A percentile compares a stretch with the other conserved stretches of the same genome.
These are phyloP conservation scores for Pyropia yezoensis DNA, from an alignment of 23 red algal genomes.

Conservation along the genomic window DNA sequence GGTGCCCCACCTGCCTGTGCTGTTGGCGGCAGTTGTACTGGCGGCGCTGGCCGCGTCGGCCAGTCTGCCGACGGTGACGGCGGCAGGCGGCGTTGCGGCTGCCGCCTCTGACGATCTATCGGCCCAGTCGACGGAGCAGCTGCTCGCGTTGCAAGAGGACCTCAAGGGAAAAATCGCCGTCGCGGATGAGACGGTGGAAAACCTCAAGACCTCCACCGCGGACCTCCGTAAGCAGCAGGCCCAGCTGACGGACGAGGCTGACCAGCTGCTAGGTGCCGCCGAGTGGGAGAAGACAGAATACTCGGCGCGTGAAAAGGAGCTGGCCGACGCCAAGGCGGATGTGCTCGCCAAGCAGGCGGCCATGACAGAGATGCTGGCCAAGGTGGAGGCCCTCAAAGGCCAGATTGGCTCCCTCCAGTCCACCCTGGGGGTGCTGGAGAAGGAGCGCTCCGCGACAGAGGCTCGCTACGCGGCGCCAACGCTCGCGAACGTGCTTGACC, in stretches of 20 bases:
- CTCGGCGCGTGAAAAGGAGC: conserved; percentile 35
- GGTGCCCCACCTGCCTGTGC: too few relatives aligned
- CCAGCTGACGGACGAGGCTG: conserved; percentile 33
- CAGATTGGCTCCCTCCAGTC: conserved; percentile 37
- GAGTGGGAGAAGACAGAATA: conserved; percentile 52
- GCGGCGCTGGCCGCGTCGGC: too few relatives aligned
- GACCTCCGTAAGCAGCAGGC: conserved; percentile 33
- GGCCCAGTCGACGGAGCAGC: too few relatives aligned
- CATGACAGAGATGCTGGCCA: conserved; percentile 42
- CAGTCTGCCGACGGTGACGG: too few relatives aligned
- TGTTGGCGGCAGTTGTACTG: too few relatives aligned
- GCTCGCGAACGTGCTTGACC: conserved; percentile 51
- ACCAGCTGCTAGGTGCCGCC: conserved; percentile 44
- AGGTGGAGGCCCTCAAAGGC: conserved; percentile 41
- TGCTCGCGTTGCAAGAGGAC: too few relatives aligned
- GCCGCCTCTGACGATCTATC: too few relatives aligned
- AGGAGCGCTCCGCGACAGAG: conserved; percentile 42
- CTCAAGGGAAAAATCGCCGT: too few relatives aligned
- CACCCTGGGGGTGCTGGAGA: conserved; percentile 38
- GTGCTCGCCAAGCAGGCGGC: conserved; percentile 43
- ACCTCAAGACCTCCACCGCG: conserved; percentile 1
- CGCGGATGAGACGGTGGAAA: too few relatives aligned
- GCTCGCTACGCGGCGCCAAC: conserved; percentile 37
- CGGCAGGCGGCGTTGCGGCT: too few relatives aligned
- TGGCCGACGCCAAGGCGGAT: conserved; percentile 60